Evolutionary conservation across 2,329 filamentous ascomycete species (phyloP).

Genomic region (Parascedosporium putredinis): DNA sequence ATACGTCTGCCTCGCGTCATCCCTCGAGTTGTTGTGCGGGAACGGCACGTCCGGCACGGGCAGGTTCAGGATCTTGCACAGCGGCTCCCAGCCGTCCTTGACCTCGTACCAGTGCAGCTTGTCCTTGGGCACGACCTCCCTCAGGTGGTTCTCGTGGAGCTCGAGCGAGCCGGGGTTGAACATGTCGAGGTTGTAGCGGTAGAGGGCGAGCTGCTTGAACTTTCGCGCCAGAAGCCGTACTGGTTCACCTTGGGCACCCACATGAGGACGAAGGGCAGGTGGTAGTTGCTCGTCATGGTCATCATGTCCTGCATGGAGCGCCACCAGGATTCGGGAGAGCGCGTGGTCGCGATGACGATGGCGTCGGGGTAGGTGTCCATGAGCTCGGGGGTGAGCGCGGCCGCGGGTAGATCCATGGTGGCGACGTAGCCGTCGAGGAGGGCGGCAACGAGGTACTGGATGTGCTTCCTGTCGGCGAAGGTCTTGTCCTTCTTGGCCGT

Average conservation of each 20-base stretch:
- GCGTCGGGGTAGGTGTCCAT: constrained; percentile 38
- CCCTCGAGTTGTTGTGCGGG: constrained; percentile 21
- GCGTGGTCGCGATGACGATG: constrained; percentile 33
- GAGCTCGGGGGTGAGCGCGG: constrained; percentile 31
- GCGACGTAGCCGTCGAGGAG: constrained; percentile 25
- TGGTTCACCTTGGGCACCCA: constrained; percentile 22
- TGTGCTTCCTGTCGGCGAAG: constrained; percentile 21
- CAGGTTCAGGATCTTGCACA: constrained; percentile 23
- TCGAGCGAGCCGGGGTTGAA: constrained; percentile 11
- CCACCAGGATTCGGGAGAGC: constrained; percentile 27
- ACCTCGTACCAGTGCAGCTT: constrained; percentile 25
- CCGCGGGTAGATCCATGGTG: constrained; percentile 31
- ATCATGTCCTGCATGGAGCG: constrained; percentile 19
- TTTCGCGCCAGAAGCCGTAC: constrained; percentile 21
- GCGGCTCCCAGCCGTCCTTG: constrained; percentile 23
- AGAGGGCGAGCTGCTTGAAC: constrained; percentile 13
- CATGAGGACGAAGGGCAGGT: constrained; percentile 21
- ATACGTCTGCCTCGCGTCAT: constrained; percentile 8
- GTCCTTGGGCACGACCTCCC: constrained; percentile 21
- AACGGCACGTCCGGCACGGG: constrained; percentile 23
- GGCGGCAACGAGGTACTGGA: constrained; percentile 24
- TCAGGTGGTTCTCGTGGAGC: constrained; percentile 21
- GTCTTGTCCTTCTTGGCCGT: constrained; percentile 17
- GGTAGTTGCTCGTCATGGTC: constrained; percentile 22
- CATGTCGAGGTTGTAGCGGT: constrained; percentile 20